These are phyloP conservation scores for Rubia yunnanensis DNA, from an alignment of 257 asterid species.

Conservation along the genomic window DNA sequence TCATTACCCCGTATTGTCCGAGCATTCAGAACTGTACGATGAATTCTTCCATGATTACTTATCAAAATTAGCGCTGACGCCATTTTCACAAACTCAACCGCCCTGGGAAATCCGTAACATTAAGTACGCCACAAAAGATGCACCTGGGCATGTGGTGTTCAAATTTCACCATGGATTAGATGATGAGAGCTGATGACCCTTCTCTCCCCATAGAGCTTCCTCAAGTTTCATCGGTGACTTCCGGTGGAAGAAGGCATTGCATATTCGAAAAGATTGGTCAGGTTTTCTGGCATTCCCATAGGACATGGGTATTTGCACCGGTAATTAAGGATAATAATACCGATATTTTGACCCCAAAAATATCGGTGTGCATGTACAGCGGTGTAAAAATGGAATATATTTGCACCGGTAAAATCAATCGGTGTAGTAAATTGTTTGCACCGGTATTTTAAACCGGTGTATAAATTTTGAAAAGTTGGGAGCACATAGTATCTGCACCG, in stretches of 20 bases:
- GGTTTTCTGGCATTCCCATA: not conserved
- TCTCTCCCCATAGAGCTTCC: slow-evolving; percentile 34
- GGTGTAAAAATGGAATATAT: too few relatives aligned
- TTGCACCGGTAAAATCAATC: too few relatives aligned
- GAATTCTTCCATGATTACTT: slow-evolving; percentile 27
- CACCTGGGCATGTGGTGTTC: slow-evolving; percentile 25
- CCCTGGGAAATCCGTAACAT: slow-evolving; percentile 35
- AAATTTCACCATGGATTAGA: slow-evolving; percentile 38
- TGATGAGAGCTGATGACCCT: slow-evolving; percentile 35
- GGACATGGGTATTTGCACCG: too few relatives aligned
- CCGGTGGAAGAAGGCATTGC: not conserved
- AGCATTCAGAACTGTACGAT: slow-evolving; percentile 24
- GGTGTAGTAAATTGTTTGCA: too few relatives aligned
- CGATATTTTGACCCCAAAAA: too few relatives aligned
- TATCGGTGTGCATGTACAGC: too few relatives aligned
- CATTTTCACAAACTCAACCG: slow-evolving; percentile 27
- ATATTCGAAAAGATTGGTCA: not conserved
- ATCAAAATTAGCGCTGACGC: slow-evolving; percentile 23
- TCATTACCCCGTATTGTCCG: slow-evolving; percentile 16
- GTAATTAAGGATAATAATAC: too few relatives aligned
- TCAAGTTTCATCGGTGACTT: not conserved
- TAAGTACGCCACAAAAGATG: slow-evolving; percentile 25
- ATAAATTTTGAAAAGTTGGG: too few relatives aligned
- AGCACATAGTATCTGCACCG: too few relatives aligned
- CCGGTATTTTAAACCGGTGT: too few relatives aligned